Conservation (phyloP, 352 stramenopile species). For the Peronospora belbahrii region DNA sequence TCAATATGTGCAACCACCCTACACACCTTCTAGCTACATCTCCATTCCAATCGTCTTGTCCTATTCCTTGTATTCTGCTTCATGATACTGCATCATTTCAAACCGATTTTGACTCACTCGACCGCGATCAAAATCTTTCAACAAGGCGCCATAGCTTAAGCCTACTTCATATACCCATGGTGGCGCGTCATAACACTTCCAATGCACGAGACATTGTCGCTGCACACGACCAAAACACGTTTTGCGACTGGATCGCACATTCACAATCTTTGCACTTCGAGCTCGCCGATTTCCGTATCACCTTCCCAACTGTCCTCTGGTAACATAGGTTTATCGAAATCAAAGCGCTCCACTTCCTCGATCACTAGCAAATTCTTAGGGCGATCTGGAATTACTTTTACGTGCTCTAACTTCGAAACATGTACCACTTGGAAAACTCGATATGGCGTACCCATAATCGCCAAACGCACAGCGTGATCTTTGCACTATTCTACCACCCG, state of each 20-base stretch:
- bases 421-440: constrained; percentile 16
- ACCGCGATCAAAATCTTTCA: no score
- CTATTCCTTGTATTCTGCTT: no score
- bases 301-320: constrained; percentile 15
- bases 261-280: constrained; percentile 4
- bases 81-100: no score
- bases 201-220: constrained; percentile 5
- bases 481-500: constrained; percentile 3
- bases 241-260: neutral
- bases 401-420: constrained; percentile 13
- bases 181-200: no score
- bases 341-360: neutral
- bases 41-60: no score
- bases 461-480: constrained; percentile 6
- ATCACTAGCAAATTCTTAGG: neutral
- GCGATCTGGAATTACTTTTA: neutral
- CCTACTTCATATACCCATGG: no score
- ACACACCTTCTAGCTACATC: no score
- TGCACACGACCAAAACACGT: constrained; percentile 1
- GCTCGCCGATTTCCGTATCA: neutral
- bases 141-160: no score
- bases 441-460: constrained; percentile 1
- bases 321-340: constrained; percentile 19
- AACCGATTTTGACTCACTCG: no score
- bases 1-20: no score